phyloP scores from a whole-genome alignment of 768 basidiomycete species.

The Suillus hirtellus region DNA sequence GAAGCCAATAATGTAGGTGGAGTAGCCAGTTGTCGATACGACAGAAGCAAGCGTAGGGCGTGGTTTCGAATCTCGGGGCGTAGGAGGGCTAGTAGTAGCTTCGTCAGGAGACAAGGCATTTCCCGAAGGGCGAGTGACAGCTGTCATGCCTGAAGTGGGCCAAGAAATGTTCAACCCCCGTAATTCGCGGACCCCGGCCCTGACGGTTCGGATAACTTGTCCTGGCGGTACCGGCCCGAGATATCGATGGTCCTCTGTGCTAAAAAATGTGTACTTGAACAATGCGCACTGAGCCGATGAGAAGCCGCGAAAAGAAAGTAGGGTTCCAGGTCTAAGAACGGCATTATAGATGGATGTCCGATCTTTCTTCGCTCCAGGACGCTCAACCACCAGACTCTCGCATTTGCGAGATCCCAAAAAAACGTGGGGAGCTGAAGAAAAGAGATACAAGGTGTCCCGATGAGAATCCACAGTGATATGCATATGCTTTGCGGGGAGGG shows the following conservation, averaged over 20 bases:
- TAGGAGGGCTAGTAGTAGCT: neutral
- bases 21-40: neutral
- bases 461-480: neutral
- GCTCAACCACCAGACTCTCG: neutral
- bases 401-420: neutral
- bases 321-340: neutral
- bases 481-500: slow-evolving; percentile 7
- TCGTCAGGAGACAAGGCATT: neutral
- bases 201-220: neutral
- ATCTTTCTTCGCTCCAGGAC: neutral
- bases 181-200: neutral
- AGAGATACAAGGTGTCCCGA: neutral
- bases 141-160: neutral
- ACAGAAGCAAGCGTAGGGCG: neutral
- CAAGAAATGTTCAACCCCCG: neutral
- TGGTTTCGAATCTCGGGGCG: neutral
- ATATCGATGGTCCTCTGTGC: neutral
- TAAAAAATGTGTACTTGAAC: neutral
- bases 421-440: neutral
- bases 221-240: neutral
- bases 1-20: neutral
- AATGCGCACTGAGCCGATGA: neutral
- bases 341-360: neutral
- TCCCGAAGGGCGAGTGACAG: neutral
- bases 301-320: slow-evolving; percentile 3